Evolutionary conservation across 305 asterid species (phyloP).

Genomic region (Striga hermonthica): DNA sequence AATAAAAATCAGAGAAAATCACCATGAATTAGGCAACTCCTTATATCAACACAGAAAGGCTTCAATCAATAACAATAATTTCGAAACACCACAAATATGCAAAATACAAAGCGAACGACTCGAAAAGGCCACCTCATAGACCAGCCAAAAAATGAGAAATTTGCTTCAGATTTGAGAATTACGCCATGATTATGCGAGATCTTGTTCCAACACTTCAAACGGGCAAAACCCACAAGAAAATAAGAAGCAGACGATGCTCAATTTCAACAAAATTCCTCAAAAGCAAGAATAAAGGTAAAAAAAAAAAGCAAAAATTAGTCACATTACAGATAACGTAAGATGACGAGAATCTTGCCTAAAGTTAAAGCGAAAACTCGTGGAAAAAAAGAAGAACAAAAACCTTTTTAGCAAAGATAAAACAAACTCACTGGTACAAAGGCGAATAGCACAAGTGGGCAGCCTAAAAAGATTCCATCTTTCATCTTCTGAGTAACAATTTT

Average conservation of each 20-base stretch:
- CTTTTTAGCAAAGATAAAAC: slow-evolving; percentile 7
- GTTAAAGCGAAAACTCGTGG: slow-evolving; percentile 21
- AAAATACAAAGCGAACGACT: no score
- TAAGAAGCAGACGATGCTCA: slow-evolving; percentile 5
- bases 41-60: no score
- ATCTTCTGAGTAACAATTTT: slow-evolving; percentile 25
- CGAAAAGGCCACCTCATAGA: no score
- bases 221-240: neutral
- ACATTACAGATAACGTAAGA: slow-evolving; percentile 14
- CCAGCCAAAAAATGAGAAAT: neutral
- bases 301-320: neutral
- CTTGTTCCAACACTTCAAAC: slow-evolving; percentile 30
- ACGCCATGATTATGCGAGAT: slow-evolving; percentile 38
- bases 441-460: slow-evolving; percentile 31
- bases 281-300: neutral
- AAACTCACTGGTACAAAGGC: slow-evolving; percentile 36
- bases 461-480: slow-evolving; percentile 35
- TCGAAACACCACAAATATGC: no score
- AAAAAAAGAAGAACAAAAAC: slow-evolving; percentile 2
- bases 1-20: no score
- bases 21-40: no score
- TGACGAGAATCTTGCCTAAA: slow-evolving; percentile 9
- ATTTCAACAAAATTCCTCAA: slow-evolving; percentile 31
- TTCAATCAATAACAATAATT: no score
- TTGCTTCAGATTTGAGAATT: slow-evolving; percentile 27